Conservation (phyloP, 1,139 yeast species). For the Eremothecium sinecaudum region DNA sequence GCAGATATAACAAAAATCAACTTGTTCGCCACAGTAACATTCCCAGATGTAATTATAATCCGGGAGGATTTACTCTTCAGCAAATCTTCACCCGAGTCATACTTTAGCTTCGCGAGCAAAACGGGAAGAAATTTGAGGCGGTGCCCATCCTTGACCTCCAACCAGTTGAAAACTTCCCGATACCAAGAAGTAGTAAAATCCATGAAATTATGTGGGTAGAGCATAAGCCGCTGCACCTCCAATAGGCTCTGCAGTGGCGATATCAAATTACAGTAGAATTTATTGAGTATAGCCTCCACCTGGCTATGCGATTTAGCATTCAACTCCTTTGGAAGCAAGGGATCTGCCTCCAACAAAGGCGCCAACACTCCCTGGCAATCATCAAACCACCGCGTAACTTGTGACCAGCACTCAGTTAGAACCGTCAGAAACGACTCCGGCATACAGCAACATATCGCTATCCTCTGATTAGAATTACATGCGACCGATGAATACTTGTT, state of each 20-base stretch:
- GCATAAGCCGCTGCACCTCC: constrained; percentile 31
- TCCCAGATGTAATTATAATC: constrained; percentile 50
- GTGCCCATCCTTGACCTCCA: constrained; percentile 51
- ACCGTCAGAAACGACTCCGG: constrained; percentile 23
- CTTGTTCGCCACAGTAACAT: constrained; percentile 53
- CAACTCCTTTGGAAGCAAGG: constrained; percentile 15
- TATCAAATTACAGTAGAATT: constrained; percentile 25
- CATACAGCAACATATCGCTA: constrained; percentile 27
- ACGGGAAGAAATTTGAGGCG: constrained; percentile 35
- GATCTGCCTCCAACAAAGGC: constrained; percentile 9
- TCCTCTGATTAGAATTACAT: constrained; percentile 7
- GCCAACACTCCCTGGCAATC: constrained; percentile 18
- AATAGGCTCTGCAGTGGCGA: constrained; percentile 26
- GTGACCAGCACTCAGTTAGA: constrained; percentile 25
- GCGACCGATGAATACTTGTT: constrained; percentile 5
- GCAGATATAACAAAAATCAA: constrained; percentile 47
- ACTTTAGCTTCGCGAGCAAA: constrained; percentile 38
- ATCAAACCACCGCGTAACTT: constrained; percentile 22
- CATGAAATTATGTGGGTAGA: constrained; percentile 26
- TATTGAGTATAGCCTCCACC: constrained; percentile 20
- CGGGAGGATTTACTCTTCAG: constrained; percentile 34
- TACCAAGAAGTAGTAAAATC: constrained; percentile 41
- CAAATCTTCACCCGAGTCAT: constrained; percentile 34
- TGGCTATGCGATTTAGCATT: constrained; percentile 13
- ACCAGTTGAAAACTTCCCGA: constrained; percentile 49